phyloP scores from a whole-genome alignment of 2,329 filamentous ascomycete genomes.

The Aspergillus phoenicis region DNA sequence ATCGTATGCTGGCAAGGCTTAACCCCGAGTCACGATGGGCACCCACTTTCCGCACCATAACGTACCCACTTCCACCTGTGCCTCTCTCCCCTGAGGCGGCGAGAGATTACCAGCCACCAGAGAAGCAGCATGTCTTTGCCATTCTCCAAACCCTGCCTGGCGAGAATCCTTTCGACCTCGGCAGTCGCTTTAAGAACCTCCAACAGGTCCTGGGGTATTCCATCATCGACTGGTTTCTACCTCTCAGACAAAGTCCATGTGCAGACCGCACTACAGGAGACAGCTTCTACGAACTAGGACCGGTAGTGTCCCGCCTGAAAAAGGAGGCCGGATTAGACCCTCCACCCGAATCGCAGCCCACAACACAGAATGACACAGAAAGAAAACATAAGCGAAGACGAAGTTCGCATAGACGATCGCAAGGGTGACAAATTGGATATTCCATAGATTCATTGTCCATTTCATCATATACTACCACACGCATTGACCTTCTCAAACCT shows the following conservation, averaged over 20 bases:
- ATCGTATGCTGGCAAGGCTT: slow-evolving; percentile 37
- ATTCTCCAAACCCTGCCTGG: slow-evolving; percentile 72
- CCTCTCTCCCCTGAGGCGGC: slow-evolving; percentile 20
- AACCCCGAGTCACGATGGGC: slow-evolving; percentile 41
- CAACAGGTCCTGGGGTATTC: slow-evolving; percentile 75
- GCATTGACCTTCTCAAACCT: neutral
- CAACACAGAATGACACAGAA: neutral
- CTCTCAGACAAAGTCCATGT: slow-evolving; percentile 74
- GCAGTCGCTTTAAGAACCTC: slow-evolving; percentile 67
- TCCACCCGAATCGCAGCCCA: neutral
- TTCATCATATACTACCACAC: neutral
- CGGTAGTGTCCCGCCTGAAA: slow-evolving; percentile 60
- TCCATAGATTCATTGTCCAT: neutral
- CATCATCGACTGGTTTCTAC: slow-evolving; percentile 77
- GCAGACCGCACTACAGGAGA: slow-evolving; percentile 65
- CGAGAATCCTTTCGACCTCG: slow-evolving; percentile 85
- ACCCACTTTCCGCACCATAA: slow-evolving; percentile 43
- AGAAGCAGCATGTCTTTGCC: slow-evolving; percentile 70
- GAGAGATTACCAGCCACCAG: slow-evolving; percentile 23
- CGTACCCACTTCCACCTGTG: slow-evolving; percentile 41
- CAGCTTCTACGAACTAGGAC: slow-evolving; percentile 70
- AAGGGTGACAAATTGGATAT: slow-evolving; percentile 5
- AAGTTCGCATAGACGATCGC: slow-evolving; percentile 14
- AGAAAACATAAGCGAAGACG: slow-evolving; percentile 21
- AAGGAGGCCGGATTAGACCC: slow-evolving; percentile 44